These are phyloP conservation scores for Cystobasidium pallidum DNA, from an alignment of 1,284 basidiomycete genomes.

Conservation along the genomic window DNA sequence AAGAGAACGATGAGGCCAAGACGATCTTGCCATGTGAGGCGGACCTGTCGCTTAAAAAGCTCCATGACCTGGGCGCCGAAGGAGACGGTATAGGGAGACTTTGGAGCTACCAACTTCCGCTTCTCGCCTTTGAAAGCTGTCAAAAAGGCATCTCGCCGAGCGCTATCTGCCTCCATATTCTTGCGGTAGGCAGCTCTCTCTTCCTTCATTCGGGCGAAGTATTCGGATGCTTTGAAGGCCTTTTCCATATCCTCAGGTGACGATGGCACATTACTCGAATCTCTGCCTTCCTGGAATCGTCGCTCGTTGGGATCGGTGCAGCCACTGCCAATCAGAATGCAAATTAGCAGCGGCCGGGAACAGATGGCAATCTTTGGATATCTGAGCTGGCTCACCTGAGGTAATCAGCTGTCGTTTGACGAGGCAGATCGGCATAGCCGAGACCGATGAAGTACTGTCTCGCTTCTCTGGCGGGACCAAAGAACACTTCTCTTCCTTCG, in stretches of 20 bases:
- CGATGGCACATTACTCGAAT: conserved; percentile 68
- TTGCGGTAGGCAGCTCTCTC: conserved; percentile 68
- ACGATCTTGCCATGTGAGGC: conserved; percentile 75
- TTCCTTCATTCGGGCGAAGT: conserved; percentile 61
- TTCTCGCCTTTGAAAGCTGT: conserved; percentile 76
- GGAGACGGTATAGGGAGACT: conserved; percentile 83
- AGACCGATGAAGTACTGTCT: conserved; percentile 71
- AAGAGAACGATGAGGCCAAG: conserved; percentile 68
- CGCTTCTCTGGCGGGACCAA: conserved; percentile 74
- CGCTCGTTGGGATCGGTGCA: conserved; percentile 79
- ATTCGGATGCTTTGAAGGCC: conserved; percentile 67
- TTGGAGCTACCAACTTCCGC: conserved; percentile 77
- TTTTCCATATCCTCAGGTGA: conserved; percentile 72
- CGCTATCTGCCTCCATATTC: conserved; percentile 62
- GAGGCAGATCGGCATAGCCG: conserved; percentile 59
- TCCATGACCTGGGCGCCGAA: conserved; percentile 73
- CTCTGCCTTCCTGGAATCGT: conserved; percentile 73
- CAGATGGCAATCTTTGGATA: too few species aligned
- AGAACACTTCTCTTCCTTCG: conserved; percentile 82
- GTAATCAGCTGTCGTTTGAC: conserved; percentile 79
- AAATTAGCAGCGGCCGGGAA: too few species aligned
- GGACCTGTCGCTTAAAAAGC: conserved; percentile 74
- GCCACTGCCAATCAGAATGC: conserved; percentile 10
- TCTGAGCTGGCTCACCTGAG: conserved; percentile 60
- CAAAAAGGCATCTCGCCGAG: conserved; percentile 62